Base-by-base conservation (phyloP, 371 early-diverging fungal species). In the Rhizopus arrhizus region DNA sequence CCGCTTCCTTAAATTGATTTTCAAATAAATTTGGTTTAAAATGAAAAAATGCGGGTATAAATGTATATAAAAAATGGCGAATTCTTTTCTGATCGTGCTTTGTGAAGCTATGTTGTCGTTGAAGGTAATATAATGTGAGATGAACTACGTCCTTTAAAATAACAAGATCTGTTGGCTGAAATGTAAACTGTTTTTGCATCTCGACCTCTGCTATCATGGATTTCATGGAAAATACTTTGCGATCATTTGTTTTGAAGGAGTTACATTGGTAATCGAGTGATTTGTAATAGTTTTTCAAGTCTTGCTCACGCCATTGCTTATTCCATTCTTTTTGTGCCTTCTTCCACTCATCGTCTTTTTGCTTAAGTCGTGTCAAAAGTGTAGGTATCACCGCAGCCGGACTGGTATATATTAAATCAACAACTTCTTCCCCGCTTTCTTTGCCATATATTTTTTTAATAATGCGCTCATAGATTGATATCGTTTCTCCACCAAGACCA, bases 301-400 rank as follows among this genome's bases (percentile, higher is more conserved):
- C 95, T 43, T 88, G 73, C 61, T 97, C 96, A 34, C 96, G 85
- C 99, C 99, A 99, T 4, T 95, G 83, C 71, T 95, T 96, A 73
- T 91, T 89, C 87, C 90, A 94, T 59, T 94, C 93, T 56, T 62
- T 52, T 57, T 70, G 68, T 15, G 68, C 66, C 10, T 61, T 48
- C 31, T 91, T 88, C 94, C 96, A 96, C 72, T 96, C 96, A 68
- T 95, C 94, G 66, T 96, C 95, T 69, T 97, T 95, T 65, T 93
- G 92, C 79, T 96, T 93, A 12, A 99, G 78, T 35, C 99, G 88
- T 69, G 88, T 91, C 45, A 99, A 76, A 29, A 99, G 90, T 12
- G 97, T 86, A 1, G 99, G 99, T 4, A 98, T 91, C 0, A 97
- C 94, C 5, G 87, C 86, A 1, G 89, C 86, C 2, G 99, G 98